Conservation (phyloP, 257 asterid species). For the Solanum virginianum region DNA sequence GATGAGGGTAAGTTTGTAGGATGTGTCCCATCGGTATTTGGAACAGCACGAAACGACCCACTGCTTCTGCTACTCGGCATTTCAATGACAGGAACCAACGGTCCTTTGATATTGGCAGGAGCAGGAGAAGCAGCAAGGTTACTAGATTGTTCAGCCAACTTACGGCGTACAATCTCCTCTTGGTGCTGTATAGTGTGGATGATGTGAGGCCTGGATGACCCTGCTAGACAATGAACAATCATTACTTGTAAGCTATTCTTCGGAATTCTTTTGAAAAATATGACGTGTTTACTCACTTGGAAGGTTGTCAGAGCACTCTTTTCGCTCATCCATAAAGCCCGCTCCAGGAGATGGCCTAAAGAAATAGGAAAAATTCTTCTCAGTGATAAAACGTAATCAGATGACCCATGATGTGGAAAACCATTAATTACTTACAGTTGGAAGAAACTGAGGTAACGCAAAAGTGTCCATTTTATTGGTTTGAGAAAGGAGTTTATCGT, state of each 20-base stretch:
- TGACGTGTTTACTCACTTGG: conserved; percentile 25
- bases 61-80: conserved; percentile 70
- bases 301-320: conserved; percentile 20
- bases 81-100: conserved; percentile 9
- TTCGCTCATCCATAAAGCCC: conserved; percentile 9
- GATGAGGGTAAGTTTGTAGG: conserved; percentile 15
- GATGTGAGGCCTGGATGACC: conserved; percentile 17
- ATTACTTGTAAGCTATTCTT: background rate
- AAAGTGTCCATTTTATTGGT: conserved; percentile 26
- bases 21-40: conserved; percentile 10
- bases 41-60: conserved; percentile 83
- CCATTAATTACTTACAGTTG: conserved; percentile 36
- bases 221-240: conserved; percentile 11
- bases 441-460: conserved; percentile 34
- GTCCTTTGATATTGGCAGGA: conserved; percentile 19
- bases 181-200: conserved; percentile 6
- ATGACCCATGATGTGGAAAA: background rate
- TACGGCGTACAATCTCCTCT: conserved; percentile 32
- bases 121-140: conserved; percentile 47
- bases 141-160: conserved; percentile 39
- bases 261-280: background rate
- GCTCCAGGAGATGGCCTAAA: conserved; percentile 6
- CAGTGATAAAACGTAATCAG: background rate
- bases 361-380: background rate
- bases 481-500: conserved; percentile 16